These are phyloP conservation scores for Dactylella cylindrospora DNA, from an alignment of 2,329 filamentous ascomycete genomes.

Conservation along the genomic window DNA sequence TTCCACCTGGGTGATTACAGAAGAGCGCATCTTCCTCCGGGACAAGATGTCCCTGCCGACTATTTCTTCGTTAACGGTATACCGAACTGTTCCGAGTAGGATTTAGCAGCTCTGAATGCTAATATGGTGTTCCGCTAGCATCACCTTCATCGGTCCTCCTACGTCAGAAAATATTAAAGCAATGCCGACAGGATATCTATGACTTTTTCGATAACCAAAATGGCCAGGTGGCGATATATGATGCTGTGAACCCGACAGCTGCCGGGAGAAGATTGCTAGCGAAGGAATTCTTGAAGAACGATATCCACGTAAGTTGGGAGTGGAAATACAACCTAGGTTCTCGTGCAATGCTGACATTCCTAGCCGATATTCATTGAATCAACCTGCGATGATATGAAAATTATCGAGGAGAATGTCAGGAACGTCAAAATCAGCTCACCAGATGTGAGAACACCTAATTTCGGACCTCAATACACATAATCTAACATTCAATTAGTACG, in stretches of 20 bases:
- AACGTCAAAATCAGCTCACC: slow-evolving; percentile 98
- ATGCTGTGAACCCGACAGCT: slow-evolving; percentile 91
- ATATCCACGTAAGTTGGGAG: slow-evolving; percentile 69
- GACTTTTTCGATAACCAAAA: slow-evolving; percentile 96
- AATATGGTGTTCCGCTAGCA: slow-evolving; percentile 53
- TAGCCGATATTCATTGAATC: slow-evolving; percentile 96
- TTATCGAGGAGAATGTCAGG: slow-evolving; percentile 93
- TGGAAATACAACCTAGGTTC: too few relatives aligned
- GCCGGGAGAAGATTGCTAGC: slow-evolving; percentile 78
- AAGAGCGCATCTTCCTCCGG: slow-evolving; percentile 81
- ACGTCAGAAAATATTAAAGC: slow-evolving; percentile 95
- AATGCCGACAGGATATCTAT: slow-evolving; percentile 95
- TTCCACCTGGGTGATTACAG: slow-evolving; percentile 98
- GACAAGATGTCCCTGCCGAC: slow-evolving; percentile 84
- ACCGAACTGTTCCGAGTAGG: slow-evolving; percentile 13
- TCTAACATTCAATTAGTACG: slow-evolving; percentile 61
- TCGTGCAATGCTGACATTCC: slow-evolving; percentile 4
- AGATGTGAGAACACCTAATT: slow-evolving; percentile 64
- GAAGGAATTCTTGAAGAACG: slow-evolving; percentile 96
- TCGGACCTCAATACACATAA: not conserved
- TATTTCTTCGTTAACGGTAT: slow-evolving; percentile 90
- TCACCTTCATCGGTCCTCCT: slow-evolving; percentile 89
- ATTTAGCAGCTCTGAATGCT: slow-evolving; percentile 39
- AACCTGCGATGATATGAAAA: slow-evolving; percentile 86
- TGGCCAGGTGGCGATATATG: slow-evolving; percentile 96